A percentile compares a stretch with the other conserved stretches of the same genome.
phyloP scores from a whole-genome alignment of 306 rosid species.

The Mimosa pudica region DNA sequence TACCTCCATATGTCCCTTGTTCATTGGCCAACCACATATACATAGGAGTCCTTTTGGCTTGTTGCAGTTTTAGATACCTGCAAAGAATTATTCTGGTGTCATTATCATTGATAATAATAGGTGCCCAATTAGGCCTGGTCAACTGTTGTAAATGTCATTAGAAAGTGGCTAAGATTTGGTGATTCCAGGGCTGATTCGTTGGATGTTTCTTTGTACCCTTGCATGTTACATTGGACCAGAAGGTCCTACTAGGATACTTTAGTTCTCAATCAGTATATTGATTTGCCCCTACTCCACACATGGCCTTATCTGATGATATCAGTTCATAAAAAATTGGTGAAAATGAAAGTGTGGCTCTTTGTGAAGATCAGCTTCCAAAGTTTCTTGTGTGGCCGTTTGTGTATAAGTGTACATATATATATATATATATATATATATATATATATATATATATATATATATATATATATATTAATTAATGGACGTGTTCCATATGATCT shows the following conservation, averaged over 20 bases:
- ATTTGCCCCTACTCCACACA: constrained; percentile 9
- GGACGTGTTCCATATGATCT: not conserved
- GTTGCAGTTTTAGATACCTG: constrained; percentile 33
- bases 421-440: too few relatives aligned
- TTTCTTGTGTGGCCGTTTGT: not conserved
- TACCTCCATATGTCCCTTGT: not conserved
- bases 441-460: too few relatives aligned
- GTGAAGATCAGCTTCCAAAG: not conserved
- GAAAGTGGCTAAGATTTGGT: constrained; percentile 34
- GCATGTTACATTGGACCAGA: constrained; percentile 38
- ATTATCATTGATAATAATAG: constrained; percentile 23
- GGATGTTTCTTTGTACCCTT: constrained; percentile 37
- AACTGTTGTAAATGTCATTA: not conserved
- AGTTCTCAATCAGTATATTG: not conserved
- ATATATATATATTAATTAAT: not conserved
- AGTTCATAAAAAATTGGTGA: not conserved
- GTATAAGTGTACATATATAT: too few relatives aligned
- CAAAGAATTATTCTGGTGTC: constrained; percentile 41
- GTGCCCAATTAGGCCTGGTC: not conserved
- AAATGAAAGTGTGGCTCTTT: not conserved
- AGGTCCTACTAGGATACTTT: not conserved
- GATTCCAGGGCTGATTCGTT: constrained; percentile 29
- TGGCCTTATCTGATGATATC: not conserved
- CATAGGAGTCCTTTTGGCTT: constrained; percentile 41
- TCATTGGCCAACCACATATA: not conserved